Percentiles rank a stretch among this genome's conserved stretches.
Evolutionary conservation across 1,284 basidiomycete species (phyloP).

Genomic region (Ceratobasidium sp.): DNA sequence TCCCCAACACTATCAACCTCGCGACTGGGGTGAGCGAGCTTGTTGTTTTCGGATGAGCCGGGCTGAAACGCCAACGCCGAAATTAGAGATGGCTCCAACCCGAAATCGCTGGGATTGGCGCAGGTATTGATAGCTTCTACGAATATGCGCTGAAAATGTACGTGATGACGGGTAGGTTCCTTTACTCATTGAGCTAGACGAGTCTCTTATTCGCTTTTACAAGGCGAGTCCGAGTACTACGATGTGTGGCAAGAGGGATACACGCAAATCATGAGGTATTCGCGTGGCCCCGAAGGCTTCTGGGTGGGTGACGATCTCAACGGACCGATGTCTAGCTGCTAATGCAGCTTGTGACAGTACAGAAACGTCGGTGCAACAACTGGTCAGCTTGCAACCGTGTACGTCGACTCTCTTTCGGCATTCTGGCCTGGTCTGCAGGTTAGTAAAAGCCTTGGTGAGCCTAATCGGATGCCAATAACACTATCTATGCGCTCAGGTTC

Average conservation of each 20-base stretch:
- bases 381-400: conserved; percentile 73
- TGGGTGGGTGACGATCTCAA: conserved; percentile 65
- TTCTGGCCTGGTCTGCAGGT: conserved; percentile 82
- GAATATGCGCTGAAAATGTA: conserved; percentile 69
- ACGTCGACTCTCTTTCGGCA: conserved; percentile 85
- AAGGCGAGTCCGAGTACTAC: conserved; percentile 86
- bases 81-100: conserved; percentile 74
- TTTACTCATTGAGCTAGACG: background rate
- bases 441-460: background rate
- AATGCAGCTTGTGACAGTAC: conserved; percentile 63
- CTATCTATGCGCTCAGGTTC: conserved; percentile 68
- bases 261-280: conserved; percentile 86
- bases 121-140: conserved; percentile 93
- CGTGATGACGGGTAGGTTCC: conserved; percentile 75
- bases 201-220: conserved; percentile 43
- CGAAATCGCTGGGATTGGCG: conserved; percentile 83
- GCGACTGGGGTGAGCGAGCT: conserved; percentile 71
- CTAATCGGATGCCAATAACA: conserved; percentile 51
- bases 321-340: background rate
- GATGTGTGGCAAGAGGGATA: conserved; percentile 92
- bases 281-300: conserved; percentile 83
- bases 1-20: conserved; percentile 89
- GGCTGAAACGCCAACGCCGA: too few species aligned
- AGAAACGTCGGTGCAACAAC: conserved; percentile 80
- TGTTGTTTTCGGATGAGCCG: background rate